Percentiles rank a stretch among this genome's conserved stretches.
Evolutionary conservation across 306 rosid species (phyloP).

Genomic region (Cicer pinnatifidum): DNA sequence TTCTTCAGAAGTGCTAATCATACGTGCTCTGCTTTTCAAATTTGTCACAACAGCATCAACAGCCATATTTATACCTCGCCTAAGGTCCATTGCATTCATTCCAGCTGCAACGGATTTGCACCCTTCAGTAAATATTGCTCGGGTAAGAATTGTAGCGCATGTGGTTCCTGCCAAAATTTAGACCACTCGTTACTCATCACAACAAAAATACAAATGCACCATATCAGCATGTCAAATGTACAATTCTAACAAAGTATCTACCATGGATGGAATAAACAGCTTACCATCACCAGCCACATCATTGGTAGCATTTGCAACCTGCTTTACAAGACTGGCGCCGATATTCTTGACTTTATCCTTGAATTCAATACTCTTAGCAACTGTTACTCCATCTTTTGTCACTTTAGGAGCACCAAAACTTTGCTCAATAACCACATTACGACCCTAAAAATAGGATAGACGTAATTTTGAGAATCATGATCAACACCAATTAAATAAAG

Average conservation of each 20-base stretch:
- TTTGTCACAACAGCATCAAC: conserved; percentile 87
- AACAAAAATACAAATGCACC: background rate
- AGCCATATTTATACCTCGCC: conserved; percentile 93
- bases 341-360: conserved; percentile 87
- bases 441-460: conserved; percentile 64
- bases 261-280: conserved; percentile 13
- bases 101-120: conserved; percentile 99
- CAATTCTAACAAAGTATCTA: background rate
- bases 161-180: conserved; percentile 77
- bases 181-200: conserved; percentile 30
- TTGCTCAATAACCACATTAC: conserved; percentile 92
- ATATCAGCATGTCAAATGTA: background rate
- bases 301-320: conserved; percentile 97
- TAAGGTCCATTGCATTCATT: conserved; percentile 96
- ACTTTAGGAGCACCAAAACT: conserved; percentile 97
- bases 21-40: conserved; percentile 88
- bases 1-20: conserved; percentile 98
- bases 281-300: conserved; percentile 97
- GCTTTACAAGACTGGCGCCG: conserved; percentile 98
- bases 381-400: conserved; percentile 96
- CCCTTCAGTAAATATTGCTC: conserved; percentile 88
- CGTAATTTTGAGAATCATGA: background rate
- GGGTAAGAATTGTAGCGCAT: conserved; percentile 89
- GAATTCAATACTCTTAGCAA: conserved; percentile 94
- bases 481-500: conserved; percentile 3